Percentiles rank a stretch among this genome's conserved stretches.
Evolutionary conservation across 768 basidiomycete genomes (phyloP).

Genomic region (Harrya chromipes): DNA sequence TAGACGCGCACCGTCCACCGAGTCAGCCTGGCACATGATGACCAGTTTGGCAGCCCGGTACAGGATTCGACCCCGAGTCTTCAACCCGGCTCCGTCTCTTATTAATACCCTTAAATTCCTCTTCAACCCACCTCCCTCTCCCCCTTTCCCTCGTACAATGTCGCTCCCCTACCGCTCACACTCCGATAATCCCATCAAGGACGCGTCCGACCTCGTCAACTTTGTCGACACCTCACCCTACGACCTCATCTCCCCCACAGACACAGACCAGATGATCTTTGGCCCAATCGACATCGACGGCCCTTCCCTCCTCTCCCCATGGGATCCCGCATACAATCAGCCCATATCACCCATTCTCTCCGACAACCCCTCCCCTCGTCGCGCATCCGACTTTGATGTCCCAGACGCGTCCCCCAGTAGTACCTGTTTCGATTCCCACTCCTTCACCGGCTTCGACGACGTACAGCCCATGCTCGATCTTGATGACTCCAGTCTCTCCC

Average conservation of each 20-base stretch:
- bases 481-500: constrained; percentile 42
- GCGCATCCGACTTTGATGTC: constrained; percentile 39
- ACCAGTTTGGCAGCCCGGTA: constrained; percentile 34
- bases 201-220: constrained; percentile 27
- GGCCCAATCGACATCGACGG: constrained; percentile 35
- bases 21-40: constrained; percentile 43
- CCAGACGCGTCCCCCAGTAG: constrained; percentile 39
- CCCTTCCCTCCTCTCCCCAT: constrained; percentile 25
- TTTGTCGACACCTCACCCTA: constrained; percentile 43
- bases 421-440: constrained; percentile 33
- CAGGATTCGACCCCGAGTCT: constrained; percentile 25
- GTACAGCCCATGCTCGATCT: constrained; percentile 37
- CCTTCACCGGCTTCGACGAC: constrained; percentile 33
- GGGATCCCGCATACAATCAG: constrained; percentile 35
- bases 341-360: constrained; percentile 41
- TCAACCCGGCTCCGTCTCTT: constrained; percentile 31
- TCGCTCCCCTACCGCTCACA: constrained; percentile 36
- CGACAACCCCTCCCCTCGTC: constrained; percentile 40
- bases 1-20: constrained; percentile 18
- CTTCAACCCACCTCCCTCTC: constrained; percentile 21
- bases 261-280: constrained; percentile 35
- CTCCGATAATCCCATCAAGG: constrained; percentile 18
- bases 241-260: constrained; percentile 34
- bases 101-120: constrained; percentile 32
- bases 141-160: constrained; percentile 37